Percentiles rank a stretch among this genome's conserved stretches.
Conservation (phyloP, 2,329 filamentous ascomycete species). For the Coleophoma cylindrospora region DNA sequence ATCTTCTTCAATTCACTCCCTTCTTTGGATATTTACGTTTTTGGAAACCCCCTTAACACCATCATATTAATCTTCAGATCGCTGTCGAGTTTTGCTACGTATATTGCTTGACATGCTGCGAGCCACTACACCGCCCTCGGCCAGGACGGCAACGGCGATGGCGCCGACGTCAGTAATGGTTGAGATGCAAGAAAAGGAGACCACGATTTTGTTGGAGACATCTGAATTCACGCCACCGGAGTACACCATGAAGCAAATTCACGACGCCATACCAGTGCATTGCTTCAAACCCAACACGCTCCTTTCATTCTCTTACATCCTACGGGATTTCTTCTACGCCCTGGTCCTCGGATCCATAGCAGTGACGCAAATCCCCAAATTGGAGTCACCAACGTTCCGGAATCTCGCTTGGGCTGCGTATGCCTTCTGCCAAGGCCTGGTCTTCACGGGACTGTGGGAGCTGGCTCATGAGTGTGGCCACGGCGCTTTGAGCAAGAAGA, state of each 20-base stretch:
- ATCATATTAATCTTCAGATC: too few species aligned
- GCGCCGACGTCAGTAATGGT: too few species aligned
- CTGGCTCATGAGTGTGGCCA: conserved; percentile 69
- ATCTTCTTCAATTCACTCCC: too few species aligned
- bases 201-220: too few species aligned
- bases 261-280: conserved; percentile 49
- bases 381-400: conserved; percentile 39
- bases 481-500: conserved; percentile 57
- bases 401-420: conserved; percentile 50
- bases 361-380: conserved; percentile 46
- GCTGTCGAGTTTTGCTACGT: too few species aligned
- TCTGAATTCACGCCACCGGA: conserved; percentile 18
- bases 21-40: too few species aligned
- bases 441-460: conserved; percentile 67
- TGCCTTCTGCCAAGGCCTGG: conserved; percentile 58
- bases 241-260: conserved; percentile 26
- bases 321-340: conserved; percentile 48
- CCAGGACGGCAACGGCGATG: too few species aligned
- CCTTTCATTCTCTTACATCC: conserved; percentile 49
- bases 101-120: too few species aligned
- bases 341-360: conserved; percentile 42
- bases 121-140: too few species aligned
- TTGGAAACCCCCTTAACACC: too few species aligned
- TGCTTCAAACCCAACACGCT: conserved; percentile 53
- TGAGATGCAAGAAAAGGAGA: too few species aligned